Conservation (phyloP, 352 stramenopile genomes). For the Phytophthora boehmeriae region DNA sequence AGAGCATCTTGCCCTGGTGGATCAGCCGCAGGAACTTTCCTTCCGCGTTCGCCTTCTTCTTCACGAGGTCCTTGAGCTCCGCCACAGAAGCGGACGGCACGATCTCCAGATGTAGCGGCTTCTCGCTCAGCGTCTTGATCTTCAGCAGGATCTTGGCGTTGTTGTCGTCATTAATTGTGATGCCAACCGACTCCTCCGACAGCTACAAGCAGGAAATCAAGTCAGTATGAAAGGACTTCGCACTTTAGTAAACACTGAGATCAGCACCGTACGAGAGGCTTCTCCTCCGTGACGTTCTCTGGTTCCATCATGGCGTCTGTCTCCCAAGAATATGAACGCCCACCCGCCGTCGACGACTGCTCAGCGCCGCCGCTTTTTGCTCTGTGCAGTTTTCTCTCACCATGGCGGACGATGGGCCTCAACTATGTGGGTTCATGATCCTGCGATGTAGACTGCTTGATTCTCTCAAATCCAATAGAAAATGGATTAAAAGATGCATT, state of each 20-base stretch:
- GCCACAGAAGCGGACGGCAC: conserved; percentile 56
- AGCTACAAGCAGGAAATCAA: conserved; percentile 34
- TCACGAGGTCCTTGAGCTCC: conserved; percentile 79
- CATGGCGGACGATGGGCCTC: neutral
- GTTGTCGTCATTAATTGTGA: conserved; percentile 59
- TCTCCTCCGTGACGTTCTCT: conserved; percentile 63
- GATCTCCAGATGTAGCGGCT: conserved; percentile 83
- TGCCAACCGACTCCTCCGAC: conserved; percentile 48
- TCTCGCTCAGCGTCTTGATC: conserved; percentile 88
- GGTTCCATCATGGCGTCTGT: conserved; percentile 64
- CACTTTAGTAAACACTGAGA: neutral
- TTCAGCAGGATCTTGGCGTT: conserved; percentile 67
- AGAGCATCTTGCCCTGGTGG: conserved; percentile 90
- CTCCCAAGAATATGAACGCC: conserved; percentile 21
- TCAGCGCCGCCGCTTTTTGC: conserved; percentile 28
- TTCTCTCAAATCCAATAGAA: too few relatives aligned
- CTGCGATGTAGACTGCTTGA: neutral
- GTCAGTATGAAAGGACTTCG: conserved; percentile 11
- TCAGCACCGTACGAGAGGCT: conserved; percentile 48
- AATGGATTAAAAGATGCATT: too few relatives aligned
- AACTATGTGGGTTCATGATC: neutral
- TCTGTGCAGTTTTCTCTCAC: conserved; percentile 32
- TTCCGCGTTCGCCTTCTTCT: conserved; percentile 75
- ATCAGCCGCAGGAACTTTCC: conserved; percentile 88
- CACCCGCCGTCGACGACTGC: conserved; percentile 20